Base-by-base conservation (phyloP, 352 stramenopile species). In the Phytopythium boreale region DNA sequence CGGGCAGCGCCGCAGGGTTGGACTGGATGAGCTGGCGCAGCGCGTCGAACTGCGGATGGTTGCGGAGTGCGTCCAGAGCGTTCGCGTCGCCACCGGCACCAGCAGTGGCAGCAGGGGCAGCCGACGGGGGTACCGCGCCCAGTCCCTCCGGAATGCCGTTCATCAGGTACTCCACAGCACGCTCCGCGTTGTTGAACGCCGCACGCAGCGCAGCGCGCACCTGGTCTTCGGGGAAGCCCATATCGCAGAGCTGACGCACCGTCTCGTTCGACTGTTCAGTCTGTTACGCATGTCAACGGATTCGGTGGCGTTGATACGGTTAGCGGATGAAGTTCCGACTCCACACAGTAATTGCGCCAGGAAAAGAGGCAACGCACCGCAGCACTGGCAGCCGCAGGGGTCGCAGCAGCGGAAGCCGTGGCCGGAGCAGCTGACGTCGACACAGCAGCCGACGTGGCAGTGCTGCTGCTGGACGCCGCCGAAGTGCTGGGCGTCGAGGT, bases 161-260 rank as follows among this genome's bases (percentile, higher is more conserved):
- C 87, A 96, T 95, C 62, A 96, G 60, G 64, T 96, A 96, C 68
- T 97, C 85, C 34, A 96, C 86, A 0, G 88, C 89, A 26, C 89
- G 87, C 47, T 95, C 82, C 4, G 83, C 64, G 80, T 97, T 94
- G 76, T 93, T 92, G 65, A 93, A 96, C 9, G 89, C 89, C 2
- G 88, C 88, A 46, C 83, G 76, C 31, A 96, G 68, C 1, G 88
- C 88, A 26, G 72, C 76, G 37, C 83, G 84, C 27, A 91, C 85
- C 60, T 97, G 84, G 58, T 95, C 87, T 62, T 96, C 84, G 3
- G 88, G 88, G 64, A 96, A 96, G 10, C 88, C 88, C 88, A 96
- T 97, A 55, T 95, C 88, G 24, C 75, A 74, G 20, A 96, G 70
- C 63, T 97, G 87, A 51, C 86, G 79, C 34, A 95, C 80, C 0